A percentile compares a stretch with the other conserved stretches of the same genome.
These are phyloP conservation scores for Magnusiomyces magnusii DNA, from an alignment of 1,139 yeast genomes.

Conservation along the genomic window DNA sequence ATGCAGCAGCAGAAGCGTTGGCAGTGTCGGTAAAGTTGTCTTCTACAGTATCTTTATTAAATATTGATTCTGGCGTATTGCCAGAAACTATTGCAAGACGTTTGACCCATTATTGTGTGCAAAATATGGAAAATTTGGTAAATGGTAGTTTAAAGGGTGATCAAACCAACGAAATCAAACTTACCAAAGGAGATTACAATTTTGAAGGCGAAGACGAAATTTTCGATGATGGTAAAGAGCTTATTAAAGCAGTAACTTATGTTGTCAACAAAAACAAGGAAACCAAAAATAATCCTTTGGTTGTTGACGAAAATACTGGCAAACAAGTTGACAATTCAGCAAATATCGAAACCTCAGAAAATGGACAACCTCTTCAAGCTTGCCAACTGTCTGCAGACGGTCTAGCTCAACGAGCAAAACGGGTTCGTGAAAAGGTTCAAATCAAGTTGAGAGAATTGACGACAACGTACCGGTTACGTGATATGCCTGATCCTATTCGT, in stretches of 20 bases:
- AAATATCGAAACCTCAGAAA: neutral
- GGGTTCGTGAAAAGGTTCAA: slow-evolving; percentile 26
- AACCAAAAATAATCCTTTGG: slow-evolving; percentile 11
- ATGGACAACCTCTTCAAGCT: slow-evolving; percentile 8
- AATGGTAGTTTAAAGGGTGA: slow-evolving; percentile 14
- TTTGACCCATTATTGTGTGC: slow-evolving; percentile 73
- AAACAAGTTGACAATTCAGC: neutral
- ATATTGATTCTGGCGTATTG: slow-evolving; percentile 60
- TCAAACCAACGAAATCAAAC: too few relatives aligned
- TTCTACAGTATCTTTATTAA: slow-evolving; percentile 56
- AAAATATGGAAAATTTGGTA: slow-evolving; percentile 55
- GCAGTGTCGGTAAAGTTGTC: slow-evolving; percentile 67
- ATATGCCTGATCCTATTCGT: slow-evolving; percentile 3
- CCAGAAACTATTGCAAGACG: slow-evolving; percentile 68
- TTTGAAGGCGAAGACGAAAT: slow-evolving; percentile 30
- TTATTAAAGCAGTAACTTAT: slow-evolving; percentile 28
- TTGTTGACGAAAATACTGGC: slow-evolving; percentile 4
- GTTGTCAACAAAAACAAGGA: slow-evolving; percentile 22
- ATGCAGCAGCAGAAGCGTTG: slow-evolving; percentile 56
- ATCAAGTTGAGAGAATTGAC: slow-evolving; percentile 24
- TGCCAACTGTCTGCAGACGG: slow-evolving; percentile 21
- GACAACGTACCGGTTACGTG: slow-evolving; percentile 16
- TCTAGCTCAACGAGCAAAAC: slow-evolving; percentile 25
- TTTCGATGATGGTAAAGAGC: slow-evolving; percentile 26
- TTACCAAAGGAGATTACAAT: too few relatives aligned